A percentile compares a stretch with the other conserved stretches of the same genome.
Conservation (phyloP, 441 rosid species). For the Aquilaria agallochum region DNA sequence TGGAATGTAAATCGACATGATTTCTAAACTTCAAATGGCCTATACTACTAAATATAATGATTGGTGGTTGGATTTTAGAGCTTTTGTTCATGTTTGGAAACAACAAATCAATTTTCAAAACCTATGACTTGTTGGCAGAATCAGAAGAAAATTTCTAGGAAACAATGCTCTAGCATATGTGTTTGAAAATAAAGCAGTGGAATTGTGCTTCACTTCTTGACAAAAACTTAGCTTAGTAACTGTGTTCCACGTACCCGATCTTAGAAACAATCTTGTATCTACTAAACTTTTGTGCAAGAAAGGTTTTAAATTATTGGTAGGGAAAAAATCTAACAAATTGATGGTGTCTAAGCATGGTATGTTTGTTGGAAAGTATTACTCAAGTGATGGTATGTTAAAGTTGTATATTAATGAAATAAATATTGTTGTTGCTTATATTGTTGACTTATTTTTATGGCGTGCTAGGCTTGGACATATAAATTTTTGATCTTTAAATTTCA, state of each 20-base stretch:
- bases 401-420: neutral
- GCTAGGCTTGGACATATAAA: slow-evolving; percentile 1
- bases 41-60: neutral
- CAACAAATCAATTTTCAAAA: neutral
- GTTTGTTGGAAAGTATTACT: slow-evolving; percentile 1
- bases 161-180: slow-evolving; percentile 1
- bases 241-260: neutral
- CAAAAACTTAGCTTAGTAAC: neutral
- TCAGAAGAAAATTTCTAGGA: neutral
- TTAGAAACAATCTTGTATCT: slow-evolving; percentile 1
- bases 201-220: slow-evolving; percentile 1
- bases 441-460: neutral
- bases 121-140: neutral
- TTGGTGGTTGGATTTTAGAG: neutral
- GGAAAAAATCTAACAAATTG: neutral
- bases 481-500: neutral
- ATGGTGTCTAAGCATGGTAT: neutral
- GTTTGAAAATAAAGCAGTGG: neutral
- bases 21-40: neutral
- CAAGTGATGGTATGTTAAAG: neutral
- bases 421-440: neutral
- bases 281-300: neutral
- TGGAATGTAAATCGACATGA: neutral
- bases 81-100: neutral
- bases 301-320: slow-evolving; percentile 1